A percentile compares a stretch with the other conserved stretches of the same genome.
phyloP scores from a whole-genome alignment of 1,284 basidiomycete species.

The Ceratorhiza oryzae-sativae region DNA sequence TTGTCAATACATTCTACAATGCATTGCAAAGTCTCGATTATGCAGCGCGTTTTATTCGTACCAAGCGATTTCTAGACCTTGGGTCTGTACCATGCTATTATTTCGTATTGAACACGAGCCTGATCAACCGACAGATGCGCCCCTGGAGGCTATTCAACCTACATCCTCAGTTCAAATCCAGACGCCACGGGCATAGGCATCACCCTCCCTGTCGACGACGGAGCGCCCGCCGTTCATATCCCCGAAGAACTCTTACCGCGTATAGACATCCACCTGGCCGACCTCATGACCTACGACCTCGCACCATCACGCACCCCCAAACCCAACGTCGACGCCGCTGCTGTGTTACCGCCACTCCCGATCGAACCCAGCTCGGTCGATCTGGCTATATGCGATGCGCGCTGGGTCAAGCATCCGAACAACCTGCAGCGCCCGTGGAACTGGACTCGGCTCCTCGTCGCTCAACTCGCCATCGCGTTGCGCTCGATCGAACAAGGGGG shows the following conservation, averaged over 20 bases:
- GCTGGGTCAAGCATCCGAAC: constrained; percentile 47
- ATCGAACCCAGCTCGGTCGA: constrained; percentile 44
- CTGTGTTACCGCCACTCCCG: neutral
- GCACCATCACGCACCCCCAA: neutral
- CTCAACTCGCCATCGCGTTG: constrained; percentile 51
- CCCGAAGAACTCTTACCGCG: neutral
- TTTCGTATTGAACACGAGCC: neutral
- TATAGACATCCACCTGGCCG: neutral
- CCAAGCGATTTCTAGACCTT: constrained; percentile 31
- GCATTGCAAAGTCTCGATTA: constrained; percentile 16
- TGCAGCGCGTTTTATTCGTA: neutral
- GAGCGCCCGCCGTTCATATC: constrained; percentile 8
- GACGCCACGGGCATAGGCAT: constrained; percentile 36
- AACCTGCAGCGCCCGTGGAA: constrained; percentile 35
- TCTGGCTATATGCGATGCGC: constrained; percentile 51
- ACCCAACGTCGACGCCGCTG: constrained; percentile 1
- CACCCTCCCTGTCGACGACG: constrained; percentile 13
- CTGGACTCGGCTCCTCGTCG: constrained; percentile 48
- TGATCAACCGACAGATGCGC: constrained; percentile 2
- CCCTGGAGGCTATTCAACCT: constrained; percentile 32
- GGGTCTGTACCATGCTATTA: constrained; percentile 10
- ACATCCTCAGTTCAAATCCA: constrained; percentile 4
- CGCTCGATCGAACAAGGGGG: constrained; percentile 47
- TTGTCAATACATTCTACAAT: neutral
- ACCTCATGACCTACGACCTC: constrained; percentile 34